These are phyloP conservation scores for Starmerella gropengiesseri DNA, from an alignment of 805 yeast species.

Conservation along the genomic window DNA sequence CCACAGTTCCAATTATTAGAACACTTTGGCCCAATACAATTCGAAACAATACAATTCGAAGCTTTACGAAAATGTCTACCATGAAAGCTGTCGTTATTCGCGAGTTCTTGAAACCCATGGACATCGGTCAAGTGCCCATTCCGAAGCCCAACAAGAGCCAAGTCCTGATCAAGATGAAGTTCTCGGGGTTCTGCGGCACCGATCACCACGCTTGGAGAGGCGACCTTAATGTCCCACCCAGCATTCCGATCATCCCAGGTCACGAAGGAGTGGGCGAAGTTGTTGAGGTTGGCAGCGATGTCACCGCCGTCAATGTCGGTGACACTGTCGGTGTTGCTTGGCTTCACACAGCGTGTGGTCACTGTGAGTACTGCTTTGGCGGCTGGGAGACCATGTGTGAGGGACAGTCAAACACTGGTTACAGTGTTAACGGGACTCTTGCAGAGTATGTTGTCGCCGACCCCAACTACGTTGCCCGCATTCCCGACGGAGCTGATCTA, in stretches of 20 bases:
- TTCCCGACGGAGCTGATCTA: constrained; percentile 64
- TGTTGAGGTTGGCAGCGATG: constrained; percentile 63
- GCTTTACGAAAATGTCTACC: too few species aligned
- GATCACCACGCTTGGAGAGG: constrained; percentile 92
- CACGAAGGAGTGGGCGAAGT: constrained; percentile 87
- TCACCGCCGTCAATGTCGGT: constrained; percentile 61
- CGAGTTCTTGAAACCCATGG: constrained; percentile 51
- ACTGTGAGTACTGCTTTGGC: constrained; percentile 66
- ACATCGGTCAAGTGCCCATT: constrained; percentile 65
- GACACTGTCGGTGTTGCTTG: constrained; percentile 78
- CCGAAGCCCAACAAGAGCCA: constrained; percentile 71
- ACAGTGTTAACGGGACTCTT: constrained; percentile 84
- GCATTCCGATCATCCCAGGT: constrained; percentile 74
- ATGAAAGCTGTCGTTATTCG: constrained; percentile 58
- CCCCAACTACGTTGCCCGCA: constrained; percentile 73
- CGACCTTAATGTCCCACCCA: constrained; percentile 82
- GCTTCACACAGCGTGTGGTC: constrained; percentile 67
- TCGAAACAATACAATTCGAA: too few species aligned
- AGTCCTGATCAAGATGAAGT: constrained; percentile 67
- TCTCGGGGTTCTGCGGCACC: constrained; percentile 90
- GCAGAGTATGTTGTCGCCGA: constrained; percentile 85
- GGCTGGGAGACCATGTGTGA: constrained; percentile 61
- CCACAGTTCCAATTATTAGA: too few species aligned
- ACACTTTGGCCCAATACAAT: constrained; percentile 13
- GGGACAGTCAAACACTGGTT: constrained; percentile 64